Evolutionary conservation across 164 flowering plant genomes (phyloP), one percentile per base, ranked within the genome.

Genomic region (Warburgia ugandensis): DNA sequence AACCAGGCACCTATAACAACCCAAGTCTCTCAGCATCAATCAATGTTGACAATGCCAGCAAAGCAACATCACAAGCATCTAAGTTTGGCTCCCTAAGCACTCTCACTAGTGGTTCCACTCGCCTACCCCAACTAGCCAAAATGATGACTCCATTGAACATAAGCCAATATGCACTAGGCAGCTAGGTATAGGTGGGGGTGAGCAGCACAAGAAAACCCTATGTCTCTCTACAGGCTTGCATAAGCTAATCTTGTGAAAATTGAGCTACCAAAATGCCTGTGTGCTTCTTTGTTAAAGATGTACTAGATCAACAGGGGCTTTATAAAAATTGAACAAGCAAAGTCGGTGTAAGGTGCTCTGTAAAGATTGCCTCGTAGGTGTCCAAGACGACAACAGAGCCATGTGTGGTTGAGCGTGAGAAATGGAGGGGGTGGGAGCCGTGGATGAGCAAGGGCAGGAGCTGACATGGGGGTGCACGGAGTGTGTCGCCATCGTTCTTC

Each of bases 91-190:
- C 78, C 35, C 61, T 70, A n/a, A 83, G 76, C 50, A 73, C 65
- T 46, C 65, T 62, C 37, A 68, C 76, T 7, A 83, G 77, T n/a
- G 86, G 79, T 44, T 23, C 45, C 29, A 83, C 61, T 32, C 84
- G 36, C 67, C 72, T 30, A 84, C 86, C 64, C 76, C 84, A 25
- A 83, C 29, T 20, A 83, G 74, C 68, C 91, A 83, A 67, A 74
- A 83, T 22, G 91, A 74, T 8, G 73, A 58, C 48, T 73, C 67
- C 14, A 73, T 63, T 0, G 77, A 42, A 53, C 91, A 83, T 13
- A 76, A 48, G 45, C 91, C 86, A 40, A 52, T 48, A 60, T 83
- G 91, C 48, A 77, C 73, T 3, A 55, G 66, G 64, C 91, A 83
- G 17, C 64, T 61, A 11, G 48, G 28, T 56, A 74, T 79, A 16